Base-by-base conservation (phyloP, 768 basidiomycete species). In the Suillus brevipes region DNA sequence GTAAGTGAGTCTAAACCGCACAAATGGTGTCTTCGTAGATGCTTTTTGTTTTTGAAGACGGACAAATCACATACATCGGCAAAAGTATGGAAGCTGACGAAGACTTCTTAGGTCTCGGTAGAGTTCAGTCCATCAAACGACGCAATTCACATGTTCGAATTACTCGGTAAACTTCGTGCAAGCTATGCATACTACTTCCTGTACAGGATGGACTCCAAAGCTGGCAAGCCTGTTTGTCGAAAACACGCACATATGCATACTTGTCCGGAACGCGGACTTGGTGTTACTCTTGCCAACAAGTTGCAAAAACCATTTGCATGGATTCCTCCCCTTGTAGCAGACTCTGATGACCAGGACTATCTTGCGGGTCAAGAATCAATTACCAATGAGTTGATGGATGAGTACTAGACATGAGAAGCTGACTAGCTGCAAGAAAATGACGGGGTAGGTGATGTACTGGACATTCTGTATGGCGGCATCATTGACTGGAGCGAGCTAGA, bases 321-420 rank as follows among this genome's bases (percentile, higher is more conserved):
- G 63, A 58, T 64, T 28, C 45, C 63, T 45, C 63, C n/a, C 5
- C 57, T 64, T 2, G 47, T 10, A 4, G 28, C 57, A 23, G 43
- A 64, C 38, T 64, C 63, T 25, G 18, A 23, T 23, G 43, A 45
- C 36, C 8, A 55, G 31, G 43, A 59, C 25, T 47, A 64, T 64
- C 43, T 64, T 36, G 14, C 47, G 7, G 57, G 63, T 20, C 45
- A 36, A 8, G 57, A 60, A 59, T 64, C 43, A n/a, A 64, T 64
- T 38, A 47, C 23, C 7, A 43, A 64, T 20, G 55, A 37, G 31
- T 31, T 31, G 31, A 31, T 31, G 31, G 31, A 31, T 31, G 31
- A 31, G 31, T 31, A 4, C 31, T 31, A 31, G 2, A 31, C 31
- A 31, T 31, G 31, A 31, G 2, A 31, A 31, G 4, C 31, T 31